These are phyloP conservation scores for Botrytis aclada DNA, from an alignment of 2,329 filamentous ascomycete genomes.

Conservation along the genomic window DNA sequence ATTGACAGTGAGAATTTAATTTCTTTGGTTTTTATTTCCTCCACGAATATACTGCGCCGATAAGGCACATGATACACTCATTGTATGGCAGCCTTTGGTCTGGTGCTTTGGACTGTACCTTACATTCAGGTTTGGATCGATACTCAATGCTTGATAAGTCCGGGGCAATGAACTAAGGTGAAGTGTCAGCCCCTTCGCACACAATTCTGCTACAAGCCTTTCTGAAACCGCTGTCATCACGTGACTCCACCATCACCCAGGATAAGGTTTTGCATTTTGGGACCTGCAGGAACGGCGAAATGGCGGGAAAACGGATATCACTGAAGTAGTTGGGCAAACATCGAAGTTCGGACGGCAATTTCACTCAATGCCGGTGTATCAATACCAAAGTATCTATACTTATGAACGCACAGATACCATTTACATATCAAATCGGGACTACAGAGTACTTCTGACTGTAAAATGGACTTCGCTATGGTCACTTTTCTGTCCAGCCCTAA, in stretches of 20 bases:
- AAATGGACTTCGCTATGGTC: not conserved
- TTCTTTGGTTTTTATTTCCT: not conserved
- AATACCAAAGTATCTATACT: not conserved
- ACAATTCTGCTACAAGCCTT: too few relatives aligned
- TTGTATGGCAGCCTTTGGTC: not conserved
- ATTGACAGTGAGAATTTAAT: too few relatives aligned
- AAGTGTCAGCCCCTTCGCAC: too few relatives aligned
- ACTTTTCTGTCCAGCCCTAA: not conserved
- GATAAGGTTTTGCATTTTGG: not conserved
- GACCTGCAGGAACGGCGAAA: not conserved
- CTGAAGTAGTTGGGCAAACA: not conserved
- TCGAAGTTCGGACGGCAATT: not conserved
- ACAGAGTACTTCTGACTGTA: not conserved
- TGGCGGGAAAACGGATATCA: not conserved
- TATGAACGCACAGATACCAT: not conserved
- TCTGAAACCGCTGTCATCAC: not conserved
- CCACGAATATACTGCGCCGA: not conserved
- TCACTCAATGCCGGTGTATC: not conserved
- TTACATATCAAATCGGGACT: not conserved
- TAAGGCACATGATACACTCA: not conserved
- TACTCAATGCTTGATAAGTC: too few relatives aligned
- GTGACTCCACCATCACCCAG: not conserved
- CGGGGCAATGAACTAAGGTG: too few relatives aligned
- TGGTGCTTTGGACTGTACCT: not conserved
- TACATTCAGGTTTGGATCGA: too few relatives aligned